These are phyloP conservation scores for Pelomyxa schiedti DNA, from an alignment of 78 protist species.

Conservation along the genomic window DNA sequence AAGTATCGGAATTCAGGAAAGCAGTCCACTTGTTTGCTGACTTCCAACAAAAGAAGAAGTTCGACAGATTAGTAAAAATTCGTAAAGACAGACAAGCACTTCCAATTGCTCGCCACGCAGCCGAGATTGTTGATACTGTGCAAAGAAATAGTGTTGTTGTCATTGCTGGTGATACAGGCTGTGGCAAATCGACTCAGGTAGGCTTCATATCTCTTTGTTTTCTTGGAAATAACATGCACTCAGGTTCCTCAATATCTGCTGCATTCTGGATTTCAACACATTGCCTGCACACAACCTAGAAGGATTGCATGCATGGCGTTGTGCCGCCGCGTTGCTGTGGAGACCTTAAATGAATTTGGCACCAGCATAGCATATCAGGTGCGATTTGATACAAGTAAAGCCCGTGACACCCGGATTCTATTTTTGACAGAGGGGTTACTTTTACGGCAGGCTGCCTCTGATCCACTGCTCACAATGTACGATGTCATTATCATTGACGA, in stretches of 20 bases:
- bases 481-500: slow-evolving; percentile 20
- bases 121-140: not conserved
- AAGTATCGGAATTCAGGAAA: not conserved
- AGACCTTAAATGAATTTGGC: not conserved
- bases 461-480: not conserved
- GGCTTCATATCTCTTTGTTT: not conserved
- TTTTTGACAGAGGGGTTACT: slow-evolving; percentile 15
- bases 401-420: not conserved
- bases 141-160: slow-evolving; percentile 5
- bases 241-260: slow-evolving; percentile 45
- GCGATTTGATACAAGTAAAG: not conserved
- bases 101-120: not conserved
- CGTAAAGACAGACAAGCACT: not conserved
- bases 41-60: not conserved
- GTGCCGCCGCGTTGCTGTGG: slow-evolving; percentile 36
- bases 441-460: not conserved
- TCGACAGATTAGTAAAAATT: not conserved
- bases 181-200: slow-evolving; percentile 4
- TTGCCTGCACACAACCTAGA: slow-evolving; percentile 55
- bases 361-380: slow-evolving; percentile 5
- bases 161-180: slow-evolving; percentile 45
- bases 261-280: not conserved
- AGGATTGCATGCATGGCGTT: slow-evolving; percentile 43
- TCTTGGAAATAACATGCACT: slow-evolving; percentile 19
- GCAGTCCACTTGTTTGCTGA: not conserved